Percentiles rank a stretch among this genome's conserved stretches.
These are phyloP conservation scores for Jatropha curcas DNA, from an alignment of 345 rosid genomes.

Conservation along the genomic window DNA sequence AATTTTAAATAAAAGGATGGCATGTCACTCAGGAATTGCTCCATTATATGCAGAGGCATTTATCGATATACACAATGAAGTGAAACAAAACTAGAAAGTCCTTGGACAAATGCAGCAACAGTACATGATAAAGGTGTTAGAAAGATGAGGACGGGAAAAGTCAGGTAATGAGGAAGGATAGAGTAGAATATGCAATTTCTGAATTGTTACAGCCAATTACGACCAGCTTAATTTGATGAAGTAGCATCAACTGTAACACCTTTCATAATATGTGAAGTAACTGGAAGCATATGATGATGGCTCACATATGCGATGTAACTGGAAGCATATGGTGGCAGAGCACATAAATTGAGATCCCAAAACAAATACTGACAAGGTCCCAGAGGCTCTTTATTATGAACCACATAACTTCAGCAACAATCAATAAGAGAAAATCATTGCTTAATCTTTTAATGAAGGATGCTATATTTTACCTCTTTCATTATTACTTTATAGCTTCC, in stretches of 20 bases:
- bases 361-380: neutral
- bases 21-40: constrained; percentile 1
- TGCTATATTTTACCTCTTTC: neutral
- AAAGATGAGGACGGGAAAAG: neutral
- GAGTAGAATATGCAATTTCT: neutral
- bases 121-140: neutral
- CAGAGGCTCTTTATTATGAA: neutral
- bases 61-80: neutral
- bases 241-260: neutral
- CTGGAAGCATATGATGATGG: neutral
- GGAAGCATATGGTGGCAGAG: neutral
- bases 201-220: neutral
- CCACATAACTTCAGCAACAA: neutral
- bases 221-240: neutral
- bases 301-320: neutral
- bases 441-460: neutral
- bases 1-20: constrained; percentile 2
- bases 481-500: neutral
- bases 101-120: neutral
- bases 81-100: constrained; percentile 1
- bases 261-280: neutral
- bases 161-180: neutral
- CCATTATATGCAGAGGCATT: neutral
- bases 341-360: neutral
- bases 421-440: neutral